Evolutionary conservation across 2,329 filamentous ascomycete species (phyloP).

Genomic region (Cryphonectria carpinicola): DNA sequence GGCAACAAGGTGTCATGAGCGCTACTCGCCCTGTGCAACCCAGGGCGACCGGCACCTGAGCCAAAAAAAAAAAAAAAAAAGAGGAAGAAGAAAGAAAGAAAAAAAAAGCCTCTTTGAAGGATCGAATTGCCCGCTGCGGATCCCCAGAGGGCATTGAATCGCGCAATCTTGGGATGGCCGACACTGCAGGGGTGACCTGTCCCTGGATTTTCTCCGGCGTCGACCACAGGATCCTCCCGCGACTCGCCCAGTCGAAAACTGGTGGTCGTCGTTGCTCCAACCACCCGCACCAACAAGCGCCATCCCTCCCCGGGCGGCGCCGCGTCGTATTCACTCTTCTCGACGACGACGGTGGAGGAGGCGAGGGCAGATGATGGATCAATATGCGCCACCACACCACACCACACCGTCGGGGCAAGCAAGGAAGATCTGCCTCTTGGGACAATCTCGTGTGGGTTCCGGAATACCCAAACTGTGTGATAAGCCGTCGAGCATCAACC

Average conservation of each 20-base stretch:
- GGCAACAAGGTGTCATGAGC: not conserved
- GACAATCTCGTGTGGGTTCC: not conserved
- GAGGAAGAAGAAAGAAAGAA: not conserved
- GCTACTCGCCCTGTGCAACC: not conserved
- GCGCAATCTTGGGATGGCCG: slow-evolving; percentile 44
- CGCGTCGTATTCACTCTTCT: not conserved
- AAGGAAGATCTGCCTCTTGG: slow-evolving; percentile 1
- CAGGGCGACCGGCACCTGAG: slow-evolving; percentile 1
- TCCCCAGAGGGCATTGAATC: slow-evolving; percentile 41
- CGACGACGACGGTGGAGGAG: not conserved
- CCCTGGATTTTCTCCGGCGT: slow-evolving; percentile 24
- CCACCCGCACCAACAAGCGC: not conserved
- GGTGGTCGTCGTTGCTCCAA: not conserved
- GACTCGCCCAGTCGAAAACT: not conserved
- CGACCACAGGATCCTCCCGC: slow-evolving; percentile 29
- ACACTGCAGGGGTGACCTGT: slow-evolving; percentile 26
- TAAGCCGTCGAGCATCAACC: slow-evolving; percentile 4
- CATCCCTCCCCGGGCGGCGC: too few species aligned
- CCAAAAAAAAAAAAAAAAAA: not conserved
- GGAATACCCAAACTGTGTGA: not conserved
- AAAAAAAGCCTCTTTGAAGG: slow-evolving; percentile 11
- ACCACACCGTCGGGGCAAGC: not conserved
- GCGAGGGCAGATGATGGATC: not conserved
- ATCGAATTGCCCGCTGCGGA: slow-evolving; percentile 25
- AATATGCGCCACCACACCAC: not conserved